phyloP scores from a whole-genome alignment of 2,329 filamentous ascomycete genomes.

The Amphichorda felina region DNA sequence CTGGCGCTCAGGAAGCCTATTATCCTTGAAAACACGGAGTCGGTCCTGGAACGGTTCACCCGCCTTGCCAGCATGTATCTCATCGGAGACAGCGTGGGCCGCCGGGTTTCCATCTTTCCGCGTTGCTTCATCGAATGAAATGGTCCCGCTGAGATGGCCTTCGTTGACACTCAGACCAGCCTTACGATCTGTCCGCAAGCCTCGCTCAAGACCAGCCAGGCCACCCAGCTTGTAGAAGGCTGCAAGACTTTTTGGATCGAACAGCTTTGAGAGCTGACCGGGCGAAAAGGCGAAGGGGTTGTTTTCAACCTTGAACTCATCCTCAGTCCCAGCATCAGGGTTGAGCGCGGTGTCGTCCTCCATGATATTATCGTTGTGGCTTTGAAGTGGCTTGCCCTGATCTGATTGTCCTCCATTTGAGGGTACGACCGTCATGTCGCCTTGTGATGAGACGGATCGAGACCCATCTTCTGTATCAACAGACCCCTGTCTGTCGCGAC shows the following conservation, averaged over 20 bases:
- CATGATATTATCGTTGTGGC: slow-evolving; percentile 43
- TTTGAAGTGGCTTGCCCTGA: slow-evolving; percentile 21
- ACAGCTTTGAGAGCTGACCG: slow-evolving; percentile 74
- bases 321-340: slow-evolving; percentile 65
- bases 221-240: slow-evolving; percentile 77
- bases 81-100: slow-evolving; percentile 14
- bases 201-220: slow-evolving; percentile 64
- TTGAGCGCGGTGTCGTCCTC: slow-evolving; percentile 57
- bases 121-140: slow-evolving; percentile 64
- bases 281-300: slow-evolving; percentile 81
- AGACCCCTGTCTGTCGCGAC: slow-evolving; percentile 55
- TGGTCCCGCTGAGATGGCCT: slow-evolving; percentile 44
- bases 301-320: slow-evolving; percentile 62
- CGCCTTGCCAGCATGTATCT: neutral
- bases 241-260: slow-evolving; percentile 77
- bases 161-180: slow-evolving; percentile 73
- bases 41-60: slow-evolving; percentile 44
- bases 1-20: slow-evolving; percentile 62
- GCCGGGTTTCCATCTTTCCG: slow-evolving; percentile 19
- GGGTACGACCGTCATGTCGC: slow-evolving; percentile 46
- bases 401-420: slow-evolving; percentile 31
- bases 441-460: slow-evolving; percentile 47
- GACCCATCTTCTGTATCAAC: slow-evolving; percentile 54
- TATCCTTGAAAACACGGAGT: slow-evolving; percentile 60
- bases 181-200: slow-evolving; percentile 59